These are phyloP conservation scores for Cicer chorassanicum DNA, from an alignment of 306 rosid genomes.

Conservation along the genomic window DNA sequence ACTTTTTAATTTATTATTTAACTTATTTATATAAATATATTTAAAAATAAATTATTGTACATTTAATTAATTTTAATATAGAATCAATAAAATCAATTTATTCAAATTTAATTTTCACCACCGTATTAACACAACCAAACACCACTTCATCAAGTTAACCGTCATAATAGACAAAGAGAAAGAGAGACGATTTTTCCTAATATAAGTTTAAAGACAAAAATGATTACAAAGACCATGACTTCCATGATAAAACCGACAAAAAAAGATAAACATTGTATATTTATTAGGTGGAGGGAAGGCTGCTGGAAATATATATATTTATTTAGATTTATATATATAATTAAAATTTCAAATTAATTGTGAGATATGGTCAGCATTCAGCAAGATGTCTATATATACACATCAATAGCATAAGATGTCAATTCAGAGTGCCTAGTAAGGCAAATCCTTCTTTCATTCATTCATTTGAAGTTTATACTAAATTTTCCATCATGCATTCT, in stretches of 20 bases:
- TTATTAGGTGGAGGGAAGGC: constrained; percentile 29
- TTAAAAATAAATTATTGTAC: too few species aligned
- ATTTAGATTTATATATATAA: neutral
- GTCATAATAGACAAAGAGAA: neutral
- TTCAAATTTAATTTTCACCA: too few species aligned
- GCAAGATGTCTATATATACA: neutral
- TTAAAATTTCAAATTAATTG: constrained; percentile 22
- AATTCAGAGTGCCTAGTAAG: neutral
- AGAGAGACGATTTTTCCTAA: neutral
- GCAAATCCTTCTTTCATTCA: neutral
- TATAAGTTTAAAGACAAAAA: neutral
- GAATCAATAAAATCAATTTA: too few species aligned
- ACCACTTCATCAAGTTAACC: neutral
- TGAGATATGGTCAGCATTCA: neutral
- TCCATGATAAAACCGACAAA: neutral
- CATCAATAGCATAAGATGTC: neutral
- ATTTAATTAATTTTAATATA: too few species aligned
- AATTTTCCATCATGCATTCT: constrained; percentile 32
- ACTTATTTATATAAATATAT: too few species aligned
- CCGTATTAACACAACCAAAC: too few species aligned
- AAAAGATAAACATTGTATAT: constrained; percentile 1
- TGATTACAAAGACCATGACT: constrained; percentile 38
- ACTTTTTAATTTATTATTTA: too few species aligned
- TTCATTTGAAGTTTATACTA: neutral
- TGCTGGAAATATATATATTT: constrained; percentile 15